Conservation (phyloP, 2,329 filamentous ascomycete genomes). For the Huntiella decipiens region DNA sequence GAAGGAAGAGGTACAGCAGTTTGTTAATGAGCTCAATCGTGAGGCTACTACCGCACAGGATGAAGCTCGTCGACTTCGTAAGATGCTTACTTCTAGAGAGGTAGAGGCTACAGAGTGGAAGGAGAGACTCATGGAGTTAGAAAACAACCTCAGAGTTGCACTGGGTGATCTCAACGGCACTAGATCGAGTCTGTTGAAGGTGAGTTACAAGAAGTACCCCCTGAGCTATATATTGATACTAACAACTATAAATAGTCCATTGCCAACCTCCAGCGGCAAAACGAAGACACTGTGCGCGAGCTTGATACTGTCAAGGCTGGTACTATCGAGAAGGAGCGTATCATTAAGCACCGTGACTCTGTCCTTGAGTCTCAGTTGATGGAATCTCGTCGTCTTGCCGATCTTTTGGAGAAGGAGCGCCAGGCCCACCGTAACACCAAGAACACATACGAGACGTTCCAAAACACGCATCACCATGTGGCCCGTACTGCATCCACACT, state of each 20-base stretch:
- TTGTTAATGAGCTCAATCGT: slow-evolving; percentile 79
- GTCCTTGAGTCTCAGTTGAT: slow-evolving; percentile 77
- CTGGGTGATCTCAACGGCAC: slow-evolving; percentile 78
- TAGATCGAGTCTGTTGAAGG: slow-evolving; percentile 65
- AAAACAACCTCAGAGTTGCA: slow-evolving; percentile 70
- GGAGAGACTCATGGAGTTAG: slow-evolving; percentile 73
- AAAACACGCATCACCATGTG: slow-evolving; percentile 73
- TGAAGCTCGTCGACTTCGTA: slow-evolving; percentile 62
- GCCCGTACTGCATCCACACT: slow-evolving; percentile 71
- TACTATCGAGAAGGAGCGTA: slow-evolving; percentile 73
- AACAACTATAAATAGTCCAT: slow-evolving; percentile 39
- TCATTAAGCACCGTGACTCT: slow-evolving; percentile 75
- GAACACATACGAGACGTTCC: slow-evolving; percentile 69
- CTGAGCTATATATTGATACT: background rate
- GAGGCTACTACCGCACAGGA: slow-evolving; percentile 71
- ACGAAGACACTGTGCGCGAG: slow-evolving; percentile 67
- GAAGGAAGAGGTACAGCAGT: slow-evolving; percentile 86
- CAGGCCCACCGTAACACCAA: slow-evolving; percentile 71
- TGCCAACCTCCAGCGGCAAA: slow-evolving; percentile 68
- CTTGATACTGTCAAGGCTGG: slow-evolving; percentile 61
- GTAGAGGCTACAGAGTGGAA: slow-evolving; percentile 84
- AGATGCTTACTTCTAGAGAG: slow-evolving; percentile 65
- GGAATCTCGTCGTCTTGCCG: slow-evolving; percentile 66
- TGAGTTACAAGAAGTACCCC: slow-evolving; percentile 19
- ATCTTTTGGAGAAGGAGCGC: slow-evolving; percentile 81